A percentile compares a stretch with the other conserved stretches of the same genome.
These are phyloP conservation scores for Tothia fuscella DNA, from an alignment of 2,329 filamentous ascomycete genomes.

Conservation along the genomic window DNA sequence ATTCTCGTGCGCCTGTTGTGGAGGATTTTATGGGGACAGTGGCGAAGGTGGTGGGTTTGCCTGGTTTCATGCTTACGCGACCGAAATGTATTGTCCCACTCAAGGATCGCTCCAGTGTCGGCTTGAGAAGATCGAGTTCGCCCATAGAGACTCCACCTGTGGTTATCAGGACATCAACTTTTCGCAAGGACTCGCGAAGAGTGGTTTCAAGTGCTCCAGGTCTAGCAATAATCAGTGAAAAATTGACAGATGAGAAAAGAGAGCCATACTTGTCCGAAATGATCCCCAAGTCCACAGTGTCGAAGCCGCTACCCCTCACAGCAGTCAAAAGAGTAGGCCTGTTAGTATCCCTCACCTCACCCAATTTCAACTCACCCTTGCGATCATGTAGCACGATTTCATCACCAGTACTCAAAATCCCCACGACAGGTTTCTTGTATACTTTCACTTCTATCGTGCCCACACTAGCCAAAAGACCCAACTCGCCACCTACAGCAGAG, in stretches of 20 bases:
- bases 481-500: slow-evolving; percentile 76
- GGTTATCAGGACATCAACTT: slow-evolving; percentile 74
- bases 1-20: slow-evolving; percentile 40
- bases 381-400: slow-evolving; percentile 72
- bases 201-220: slow-evolving; percentile 62
- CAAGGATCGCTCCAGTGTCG: slow-evolving; percentile 80
- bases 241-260: too few relatives aligned
- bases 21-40: slow-evolving; percentile 55
- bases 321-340: slow-evolving; percentile 77
- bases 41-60: slow-evolving; percentile 94
- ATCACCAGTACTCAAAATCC: slow-evolving; percentile 86
- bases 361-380: slow-evolving; percentile 51
- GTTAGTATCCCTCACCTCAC: slow-evolving; percentile 91
- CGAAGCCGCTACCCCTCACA: slow-evolving; percentile 60
- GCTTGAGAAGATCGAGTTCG: slow-evolving; percentile 90
- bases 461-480: slow-evolving; percentile 78
- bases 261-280: slow-evolving; percentile 50
- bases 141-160: slow-evolving; percentile 96
- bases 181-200: slow-evolving; percentile 61
- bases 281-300: slow-evolving; percentile 76
- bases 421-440: slow-evolving; percentile 66
- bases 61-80: slow-evolving; percentile 93
- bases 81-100: slow-evolving; percentile 94
- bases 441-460: slow-evolving; percentile 60
- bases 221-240: too few relatives aligned